Conservation (phyloP, 106 monocot species). For the Dendrobium huoshanense region DNA sequence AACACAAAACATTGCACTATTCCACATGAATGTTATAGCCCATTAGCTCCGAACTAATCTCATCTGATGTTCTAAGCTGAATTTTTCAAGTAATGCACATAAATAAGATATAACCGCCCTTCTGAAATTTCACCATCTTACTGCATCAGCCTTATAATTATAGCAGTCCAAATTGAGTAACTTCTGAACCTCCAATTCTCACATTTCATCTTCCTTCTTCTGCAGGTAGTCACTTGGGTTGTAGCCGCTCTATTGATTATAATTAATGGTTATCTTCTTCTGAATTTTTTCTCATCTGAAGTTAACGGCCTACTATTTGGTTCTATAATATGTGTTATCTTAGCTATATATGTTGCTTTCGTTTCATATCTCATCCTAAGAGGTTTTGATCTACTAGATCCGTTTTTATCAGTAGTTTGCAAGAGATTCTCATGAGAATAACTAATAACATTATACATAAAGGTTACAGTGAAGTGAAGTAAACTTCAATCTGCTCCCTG, state of each 20-base stretch:
- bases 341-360: constrained; percentile 35
- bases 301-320: constrained; percentile 26
- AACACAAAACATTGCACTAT: too few relatives aligned
- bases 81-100: too few relatives aligned
- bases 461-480: background rate
- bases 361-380: constrained; percentile 51
- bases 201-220: background rate
- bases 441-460: background rate
- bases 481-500: background rate
- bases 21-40: too few relatives aligned
- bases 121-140: too few relatives aligned
- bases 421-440: constrained; percentile 13
- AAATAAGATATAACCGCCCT: too few relatives aligned
- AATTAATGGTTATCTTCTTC: constrained; percentile 59
- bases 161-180: too few relatives aligned
- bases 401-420: background rate
- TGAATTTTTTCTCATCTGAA: constrained; percentile 59
- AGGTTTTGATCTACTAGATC: constrained; percentile 8
- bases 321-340: constrained; percentile 9
- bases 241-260: constrained; percentile 43
- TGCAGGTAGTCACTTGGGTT: constrained; percentile 52
- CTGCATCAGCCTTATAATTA: too few relatives aligned
- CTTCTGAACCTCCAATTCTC: background rate
- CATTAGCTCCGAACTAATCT: too few relatives aligned
- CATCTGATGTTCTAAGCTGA: too few relatives aligned